Conservation (phyloP, 2,329 filamentous ascomycete genomes). For the Acrodontium crateriforme region DNA sequence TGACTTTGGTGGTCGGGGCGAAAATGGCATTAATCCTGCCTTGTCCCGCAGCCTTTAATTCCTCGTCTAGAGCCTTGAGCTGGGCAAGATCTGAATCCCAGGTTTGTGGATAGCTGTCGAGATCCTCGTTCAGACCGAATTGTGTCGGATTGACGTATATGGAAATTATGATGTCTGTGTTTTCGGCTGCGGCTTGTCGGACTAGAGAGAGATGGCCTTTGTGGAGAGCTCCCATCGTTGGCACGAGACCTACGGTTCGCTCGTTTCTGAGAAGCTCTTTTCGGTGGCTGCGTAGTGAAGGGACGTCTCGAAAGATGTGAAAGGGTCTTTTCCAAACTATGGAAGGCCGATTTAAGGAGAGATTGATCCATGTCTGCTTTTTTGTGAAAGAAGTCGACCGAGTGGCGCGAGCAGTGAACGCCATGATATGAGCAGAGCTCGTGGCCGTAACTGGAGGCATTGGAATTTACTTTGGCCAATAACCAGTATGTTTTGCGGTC, state of each 20-base stretch:
- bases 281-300: constrained; percentile 56
- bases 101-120: constrained; percentile 78
- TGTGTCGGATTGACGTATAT: constrained; percentile 96
- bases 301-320: constrained; percentile 62
- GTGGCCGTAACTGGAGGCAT: too few relatives aligned
- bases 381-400: too few relatives aligned
- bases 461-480: too few relatives aligned
- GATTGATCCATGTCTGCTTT: too few relatives aligned
- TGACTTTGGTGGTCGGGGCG: constrained; percentile 64
- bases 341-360: too few relatives aligned
- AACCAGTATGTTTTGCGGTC: too few relatives aligned
- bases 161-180: constrained; percentile 75
- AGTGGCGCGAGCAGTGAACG: too few relatives aligned
- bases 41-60: constrained; percentile 41
- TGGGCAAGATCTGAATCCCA: constrained; percentile 64
- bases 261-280: constrained; percentile 50
- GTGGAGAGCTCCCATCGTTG: constrained; percentile 97
- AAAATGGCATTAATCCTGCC: constrained; percentile 74
- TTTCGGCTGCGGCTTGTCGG: constrained; percentile 68
- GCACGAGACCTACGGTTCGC: constrained; percentile 71
- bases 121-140: constrained; percentile 79
- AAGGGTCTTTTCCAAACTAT: constrained; percentile 34
- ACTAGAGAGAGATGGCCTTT: constrained; percentile 78
- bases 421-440: too few relatives aligned
- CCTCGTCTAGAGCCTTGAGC: constrained; percentile 53